These are phyloP conservation scores for Capsicum pubescens DNA, from an alignment of 257 asterid species.

Conservation along the genomic window DNA sequence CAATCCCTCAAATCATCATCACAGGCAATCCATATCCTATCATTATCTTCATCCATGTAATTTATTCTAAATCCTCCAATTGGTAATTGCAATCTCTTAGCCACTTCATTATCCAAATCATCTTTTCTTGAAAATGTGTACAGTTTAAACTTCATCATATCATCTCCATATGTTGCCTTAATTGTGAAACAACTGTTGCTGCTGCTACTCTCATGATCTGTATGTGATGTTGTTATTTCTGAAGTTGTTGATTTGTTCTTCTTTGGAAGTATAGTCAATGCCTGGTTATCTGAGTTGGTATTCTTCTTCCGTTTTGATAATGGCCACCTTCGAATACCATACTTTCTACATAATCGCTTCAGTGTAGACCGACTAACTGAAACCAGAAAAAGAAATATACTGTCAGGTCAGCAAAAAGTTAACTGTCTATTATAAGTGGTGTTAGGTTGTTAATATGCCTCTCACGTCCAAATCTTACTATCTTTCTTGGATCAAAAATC, in stretches of 20 bases:
- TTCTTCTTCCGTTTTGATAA: constrained; percentile 37
- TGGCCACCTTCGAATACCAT: constrained; percentile 94
- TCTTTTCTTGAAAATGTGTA: no score
- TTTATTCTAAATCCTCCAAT: no score
- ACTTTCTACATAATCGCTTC: constrained; percentile 91
- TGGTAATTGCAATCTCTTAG: no score
- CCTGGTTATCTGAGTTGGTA: neutral
- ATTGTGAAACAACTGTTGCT: constrained; percentile 17
- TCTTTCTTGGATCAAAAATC: neutral
- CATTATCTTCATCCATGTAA: no score
- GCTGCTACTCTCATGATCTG: neutral
- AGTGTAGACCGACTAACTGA: constrained; percentile 92
- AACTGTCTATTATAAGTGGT: neutral
- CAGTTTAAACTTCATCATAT: no score
- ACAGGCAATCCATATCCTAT: no score
- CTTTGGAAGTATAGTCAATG: neutral
- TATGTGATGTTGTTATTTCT: neutral
- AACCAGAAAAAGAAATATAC: constrained; percentile 12
- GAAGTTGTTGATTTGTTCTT: constrained; percentile 3
- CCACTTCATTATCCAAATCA: no score
- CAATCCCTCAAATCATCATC: no score
- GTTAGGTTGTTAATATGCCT: no score
- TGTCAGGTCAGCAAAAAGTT: neutral
- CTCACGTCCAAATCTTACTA: neutral
- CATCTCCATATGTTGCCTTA: no score